phyloP scores from a whole-genome alignment of 2,329 filamentous ascomycete genomes.

The Claviceps digitariae region DNA sequence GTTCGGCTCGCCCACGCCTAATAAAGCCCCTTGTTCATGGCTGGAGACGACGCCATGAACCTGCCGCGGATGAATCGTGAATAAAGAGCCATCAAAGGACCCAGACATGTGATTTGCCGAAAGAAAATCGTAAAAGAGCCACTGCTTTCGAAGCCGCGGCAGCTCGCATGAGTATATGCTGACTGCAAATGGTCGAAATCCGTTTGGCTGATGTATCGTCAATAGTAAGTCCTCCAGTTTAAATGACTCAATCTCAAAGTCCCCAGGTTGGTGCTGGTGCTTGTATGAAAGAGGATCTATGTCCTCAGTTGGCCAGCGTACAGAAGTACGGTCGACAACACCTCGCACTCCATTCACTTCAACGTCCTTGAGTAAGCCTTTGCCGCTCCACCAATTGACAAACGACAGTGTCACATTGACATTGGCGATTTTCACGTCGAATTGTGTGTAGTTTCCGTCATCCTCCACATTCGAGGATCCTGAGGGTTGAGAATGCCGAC shows the following conservation, averaged over 20 bases:
- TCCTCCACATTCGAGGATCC: conserved; percentile 37
- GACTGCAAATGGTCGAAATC: conserved; percentile 87
- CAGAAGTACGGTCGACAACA: conserved; percentile 78
- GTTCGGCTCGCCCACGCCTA: conserved; percentile 47
- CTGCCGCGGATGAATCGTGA: conserved; percentile 92
- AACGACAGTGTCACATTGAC: conserved; percentile 96
- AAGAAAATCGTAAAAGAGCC: conserved; percentile 95
- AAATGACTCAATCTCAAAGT: conserved; percentile 96
- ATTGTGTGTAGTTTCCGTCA: conserved; percentile 95
- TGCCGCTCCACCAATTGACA: conserved; percentile 98
- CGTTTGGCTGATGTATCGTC: conserved; percentile 78
- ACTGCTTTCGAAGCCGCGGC: conserved; percentile 84
- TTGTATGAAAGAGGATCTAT: conserved; percentile 78
- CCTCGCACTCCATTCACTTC: conserved; percentile 89
- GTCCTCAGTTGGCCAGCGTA: conserved; percentile 50
- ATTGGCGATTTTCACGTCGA: conserved; percentile 86
- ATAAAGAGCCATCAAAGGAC: conserved; percentile 87
- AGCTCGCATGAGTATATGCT: conserved; percentile 95
- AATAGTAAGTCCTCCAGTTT: conserved; percentile 89
- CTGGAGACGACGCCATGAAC: conserved; percentile 64
- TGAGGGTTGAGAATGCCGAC: conserved; percentile 33
- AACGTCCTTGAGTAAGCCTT: conserved; percentile 79
- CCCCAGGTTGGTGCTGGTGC: conserved; percentile 75
- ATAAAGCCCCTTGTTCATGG: conserved; percentile 36
- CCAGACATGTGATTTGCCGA: conserved; percentile 94